Evolutionary conservation across 208 protist genomes (phyloP), one percentile per base, ranked within the genome.

Genomic region (Leishmania major): DNA sequence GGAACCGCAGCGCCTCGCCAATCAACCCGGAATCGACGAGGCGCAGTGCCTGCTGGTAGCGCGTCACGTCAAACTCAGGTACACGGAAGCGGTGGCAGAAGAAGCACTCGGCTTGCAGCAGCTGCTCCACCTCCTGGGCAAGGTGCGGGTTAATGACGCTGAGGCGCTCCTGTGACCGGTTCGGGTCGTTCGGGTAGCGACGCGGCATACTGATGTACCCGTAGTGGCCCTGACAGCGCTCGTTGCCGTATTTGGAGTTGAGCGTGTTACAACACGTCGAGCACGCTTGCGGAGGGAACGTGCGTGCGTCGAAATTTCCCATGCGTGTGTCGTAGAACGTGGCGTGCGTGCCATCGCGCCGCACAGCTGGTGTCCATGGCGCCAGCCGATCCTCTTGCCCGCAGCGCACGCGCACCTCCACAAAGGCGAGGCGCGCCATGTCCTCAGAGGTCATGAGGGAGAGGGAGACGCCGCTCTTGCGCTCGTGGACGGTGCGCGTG

Each of bases 321-420:
- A 98, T 98, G 69, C 92, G 93, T 43, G 90, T 87, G 84, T 98
- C 95, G 85, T 95, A 98, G 83, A 98, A 96, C 40, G 95, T 97
- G 17, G 87, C 69, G 47, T 85, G 77, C 40, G 89, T 88, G 69
- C 84, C 89, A 28, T 87, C 84, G 25, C 91, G 84, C 11, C 82
- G 73, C 55, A 79, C 60, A 6, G 6, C 79, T 5, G 84, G 84
- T 17, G 77, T 62, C 85, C 84, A 83, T 71, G 86, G 85, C 37
- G 80, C 79, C 35, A 78, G 75, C 37, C 85, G 84, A 71, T 96
- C 90, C 79, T 96, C 91, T 62, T 95, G 87, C 15, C 91, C 91
- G 78, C 84, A 92, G 8, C 90, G 91, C 73, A 89, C 90, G 35
- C 88, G 89, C 73, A 98, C 93, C 84, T 98, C 93, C 28, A 97